A percentile compares a stretch with the other conserved stretches of the same genome.
Conservation (phyloP, 2,329 filamentous ascomycete genomes). For the Aspergillus sp. region DNA sequence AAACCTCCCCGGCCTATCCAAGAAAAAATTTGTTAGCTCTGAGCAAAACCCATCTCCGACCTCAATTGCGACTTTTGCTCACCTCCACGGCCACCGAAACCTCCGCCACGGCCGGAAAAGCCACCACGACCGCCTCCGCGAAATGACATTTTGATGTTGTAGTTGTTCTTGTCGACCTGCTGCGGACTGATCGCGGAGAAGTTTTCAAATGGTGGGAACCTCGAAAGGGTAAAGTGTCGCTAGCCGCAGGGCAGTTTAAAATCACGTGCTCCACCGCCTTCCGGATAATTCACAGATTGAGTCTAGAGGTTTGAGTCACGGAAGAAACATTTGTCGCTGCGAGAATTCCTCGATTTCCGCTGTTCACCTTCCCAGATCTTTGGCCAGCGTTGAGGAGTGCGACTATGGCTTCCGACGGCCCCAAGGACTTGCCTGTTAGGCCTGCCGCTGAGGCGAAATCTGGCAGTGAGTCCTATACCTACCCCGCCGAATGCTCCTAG, state of each 20-base stretch:
- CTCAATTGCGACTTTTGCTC: conserved; percentile 29
- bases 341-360: conserved; percentile 13
- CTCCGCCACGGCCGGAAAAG: conserved; percentile 52
- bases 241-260: conserved; percentile 34
- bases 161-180: conserved; percentile 28
- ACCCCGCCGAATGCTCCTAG: conserved; percentile 37
- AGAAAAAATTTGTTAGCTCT: conserved; percentile 38
- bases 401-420: conserved; percentile 35
- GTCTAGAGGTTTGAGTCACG: conserved; percentile 8
- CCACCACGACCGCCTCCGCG: conserved; percentile 57
- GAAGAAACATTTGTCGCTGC: conserved; percentile 15
- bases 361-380: conserved; percentile 23
- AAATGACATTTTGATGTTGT: conserved; percentile 59
- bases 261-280: conserved; percentile 39
- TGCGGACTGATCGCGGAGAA: conserved; percentile 31
- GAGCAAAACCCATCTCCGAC: conserved; percentile 3
- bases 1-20: conserved; percentile 61
- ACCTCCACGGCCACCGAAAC: conserved; percentile 44
- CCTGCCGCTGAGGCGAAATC: conserved; percentile 31
- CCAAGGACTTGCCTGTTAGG: conserved; percentile 39
- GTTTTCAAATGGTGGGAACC: conserved; percentile 45
- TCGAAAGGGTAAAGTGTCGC: conserved; percentile 45
- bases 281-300: conserved; percentile 23
- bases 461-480: conserved; percentile 25
- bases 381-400: conserved; percentile 14